Percentiles rank a stretch among this genome's conserved stretches.
phyloP scores from a whole-genome alignment of 495 filamentous ascomycete genomes.

The Hypoxylon intermedium region DNA sequence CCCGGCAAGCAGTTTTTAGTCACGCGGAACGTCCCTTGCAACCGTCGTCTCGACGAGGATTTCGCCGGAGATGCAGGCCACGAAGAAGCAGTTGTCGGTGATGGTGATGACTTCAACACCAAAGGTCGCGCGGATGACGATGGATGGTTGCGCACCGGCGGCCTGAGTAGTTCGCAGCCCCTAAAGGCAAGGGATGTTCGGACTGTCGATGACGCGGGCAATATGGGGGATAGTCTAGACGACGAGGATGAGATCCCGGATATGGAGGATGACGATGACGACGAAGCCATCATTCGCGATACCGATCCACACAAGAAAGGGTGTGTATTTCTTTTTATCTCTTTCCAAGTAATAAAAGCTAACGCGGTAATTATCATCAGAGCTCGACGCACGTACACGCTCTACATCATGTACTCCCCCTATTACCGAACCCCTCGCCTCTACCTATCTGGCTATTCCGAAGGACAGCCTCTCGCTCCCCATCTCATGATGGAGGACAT shows the following conservation, averaged over 20 bases:
- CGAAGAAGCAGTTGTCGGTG: slow-evolving; percentile 82
- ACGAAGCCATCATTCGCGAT: slow-evolving; percentile 95
- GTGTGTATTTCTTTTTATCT: slow-evolving; percentile 57
- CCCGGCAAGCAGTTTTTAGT: slow-evolving; percentile 94
- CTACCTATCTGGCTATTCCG: slow-evolving; percentile 92
- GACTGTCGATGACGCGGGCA: slow-evolving; percentile 81
- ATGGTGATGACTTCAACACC: slow-evolving; percentile 68
- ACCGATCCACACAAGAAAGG: slow-evolving; percentile 64
- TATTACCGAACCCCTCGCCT: slow-evolving; percentile 97
- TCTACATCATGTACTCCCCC: slow-evolving; percentile 96
- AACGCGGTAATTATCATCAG: too few relatives aligned
- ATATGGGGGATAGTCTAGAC: slow-evolving; percentile 73
- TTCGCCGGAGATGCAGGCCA: slow-evolving; percentile 86
- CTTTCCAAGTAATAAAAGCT: too few relatives aligned
- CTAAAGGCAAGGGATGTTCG: slow-evolving; percentile 79
- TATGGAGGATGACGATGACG: slow-evolving; percentile 98
- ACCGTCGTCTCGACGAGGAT: slow-evolving; percentile 87
- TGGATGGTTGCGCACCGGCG: slow-evolving; percentile 90
- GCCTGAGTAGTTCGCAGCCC: slow-evolving; percentile 72
- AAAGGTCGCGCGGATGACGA: slow-evolving; percentile 68
- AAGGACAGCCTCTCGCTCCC: slow-evolving; percentile 83
- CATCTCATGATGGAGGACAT: slow-evolving; percentile 99
- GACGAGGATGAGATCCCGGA: slow-evolving; percentile 93
- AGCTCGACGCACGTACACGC: slow-evolving; percentile 87
- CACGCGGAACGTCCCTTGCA: slow-evolving; percentile 91